Base-by-base conservation (phyloP, 148 eudicot species). In the Nepenthes mirabilis region DNA sequence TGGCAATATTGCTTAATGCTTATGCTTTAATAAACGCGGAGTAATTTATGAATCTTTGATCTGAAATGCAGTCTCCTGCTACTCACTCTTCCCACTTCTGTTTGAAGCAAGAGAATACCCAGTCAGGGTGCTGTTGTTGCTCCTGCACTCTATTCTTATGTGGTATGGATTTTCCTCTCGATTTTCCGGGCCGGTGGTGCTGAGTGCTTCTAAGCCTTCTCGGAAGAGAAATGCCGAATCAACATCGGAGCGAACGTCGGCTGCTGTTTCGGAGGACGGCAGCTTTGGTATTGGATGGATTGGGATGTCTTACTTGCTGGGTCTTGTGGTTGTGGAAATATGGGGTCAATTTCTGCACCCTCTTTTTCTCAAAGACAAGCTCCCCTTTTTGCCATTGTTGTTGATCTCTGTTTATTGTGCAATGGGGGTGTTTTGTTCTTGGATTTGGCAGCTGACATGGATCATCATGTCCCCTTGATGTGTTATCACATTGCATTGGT, bases 41-140 rank as follows among this genome's bases (percentile, higher is more conserved):
- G 6, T 12, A 52, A 52, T 2, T 23, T 23, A 13, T 2, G 11
- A 13, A 10, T 40, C 4, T 1, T 33, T 55, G 32, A 9, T 55
- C 11, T 33, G 32, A 3, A 2, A 9, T 47, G 80, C 95, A 94
- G 97, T 89, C 57, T 79, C 90, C 0, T 79, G 79, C 77, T 94
- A 94, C 77, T 86, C 99, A 9, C 91, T 94, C 52, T 89, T 94
- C 82, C 99, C 99, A 8, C 95, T 94, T 66, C 79, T 94, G 53
- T 89, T 64, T 55, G 95, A 94, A 78, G 72, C 87, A 59, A 84
- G 79, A 81, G 99, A 94, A 68, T 94, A 89, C 74, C 97, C 91
- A 8, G 79, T 94, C 33, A 94, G 89, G 72, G 84, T 89, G 62
- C 47, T 73, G 32, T 34, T 89, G 40, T 81, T 89, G 49, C 73